Percentiles rank a stretch among this genome's conserved stretches.
Evolutionary conservation across 1,284 basidiomycete species (phyloP).

Genomic region (Exsudoporus floridanus): DNA sequence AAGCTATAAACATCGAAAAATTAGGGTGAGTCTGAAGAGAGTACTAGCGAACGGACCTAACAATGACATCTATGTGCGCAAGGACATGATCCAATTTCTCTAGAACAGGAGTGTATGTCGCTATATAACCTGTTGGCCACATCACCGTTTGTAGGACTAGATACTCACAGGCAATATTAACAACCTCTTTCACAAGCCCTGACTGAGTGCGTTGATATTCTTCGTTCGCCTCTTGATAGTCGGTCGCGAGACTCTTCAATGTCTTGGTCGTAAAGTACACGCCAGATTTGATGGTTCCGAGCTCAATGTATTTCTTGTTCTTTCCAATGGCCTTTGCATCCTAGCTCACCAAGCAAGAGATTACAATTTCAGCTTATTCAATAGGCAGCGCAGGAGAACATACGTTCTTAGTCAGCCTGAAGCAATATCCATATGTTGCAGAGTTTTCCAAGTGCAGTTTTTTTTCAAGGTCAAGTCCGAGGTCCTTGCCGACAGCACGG

Average conservation of each 20-base stretch:
- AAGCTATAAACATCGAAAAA: constrained; percentile 51
- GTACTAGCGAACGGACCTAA: constrained; percentile 55
- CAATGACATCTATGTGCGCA: constrained; percentile 89
- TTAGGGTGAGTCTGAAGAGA: background rate
- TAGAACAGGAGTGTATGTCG: constrained; percentile 88
- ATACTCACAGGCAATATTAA: constrained; percentile 82
- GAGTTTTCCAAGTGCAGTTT: constrained; percentile 97
- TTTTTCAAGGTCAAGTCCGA: constrained; percentile 89
- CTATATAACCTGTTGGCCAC: constrained; percentile 40
- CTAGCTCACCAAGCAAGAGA: constrained; percentile 40
- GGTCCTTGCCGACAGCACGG: constrained; percentile 64
- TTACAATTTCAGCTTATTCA: background rate
- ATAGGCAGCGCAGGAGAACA: constrained; percentile 28
- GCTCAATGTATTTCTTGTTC: constrained; percentile 78
- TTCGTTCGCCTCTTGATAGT: constrained; percentile 71
- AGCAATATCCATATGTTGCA: constrained; percentile 88
- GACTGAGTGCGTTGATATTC: constrained; percentile 78
- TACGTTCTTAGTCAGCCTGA: constrained; percentile 90
- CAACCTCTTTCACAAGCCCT: constrained; percentile 89
- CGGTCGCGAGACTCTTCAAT: constrained; percentile 73
- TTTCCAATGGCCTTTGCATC: constrained; percentile 77
- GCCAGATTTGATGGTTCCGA: constrained; percentile 86
- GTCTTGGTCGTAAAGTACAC: constrained; percentile 87
- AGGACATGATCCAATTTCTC: constrained; percentile 87
- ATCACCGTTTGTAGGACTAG: background rate